Percentiles rank a stretch among this genome's conserved stretches.
Evolutionary conservation across 164 flowering plant species (phyloP).

Genomic region (Vitis riparia): DNA sequence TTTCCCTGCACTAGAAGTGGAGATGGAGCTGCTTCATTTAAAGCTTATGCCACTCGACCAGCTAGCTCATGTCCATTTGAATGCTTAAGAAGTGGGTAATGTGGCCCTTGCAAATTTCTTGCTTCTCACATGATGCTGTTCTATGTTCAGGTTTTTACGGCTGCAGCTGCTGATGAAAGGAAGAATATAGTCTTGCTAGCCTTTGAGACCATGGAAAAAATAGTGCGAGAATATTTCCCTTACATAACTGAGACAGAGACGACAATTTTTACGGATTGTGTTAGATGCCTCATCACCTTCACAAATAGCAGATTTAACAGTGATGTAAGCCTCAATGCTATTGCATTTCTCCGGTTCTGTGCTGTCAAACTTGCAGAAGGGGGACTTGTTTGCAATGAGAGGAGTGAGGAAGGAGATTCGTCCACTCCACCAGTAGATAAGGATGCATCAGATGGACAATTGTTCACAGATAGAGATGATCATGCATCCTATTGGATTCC

Average conservation of each 20-base stretch:
- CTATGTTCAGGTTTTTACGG: constrained; percentile 75
- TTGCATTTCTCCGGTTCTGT: constrained; percentile 97
- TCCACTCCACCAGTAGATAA: constrained; percentile 27
- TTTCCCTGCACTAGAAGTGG: neutral
- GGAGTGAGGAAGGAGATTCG: constrained; percentile 38
- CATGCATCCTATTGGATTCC: constrained; percentile 85
- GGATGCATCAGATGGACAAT: constrained; percentile 40
- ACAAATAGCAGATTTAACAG: constrained; percentile 91
- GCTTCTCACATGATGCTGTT: constrained; percentile 6
- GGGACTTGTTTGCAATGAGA: constrained; percentile 69
- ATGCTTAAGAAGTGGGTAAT: neutral
- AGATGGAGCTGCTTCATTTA: neutral
- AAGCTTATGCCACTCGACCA: neutral
- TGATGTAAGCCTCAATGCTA: constrained; percentile 97
- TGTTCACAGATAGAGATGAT: constrained; percentile 65
- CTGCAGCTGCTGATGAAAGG: constrained; percentile 97
- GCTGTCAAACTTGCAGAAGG: constrained; percentile 98
- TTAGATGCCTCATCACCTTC: constrained; percentile 88
- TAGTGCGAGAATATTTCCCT: constrained; percentile 93
- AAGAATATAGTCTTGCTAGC: constrained; percentile 91
- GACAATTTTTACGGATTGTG: constrained; percentile 92
- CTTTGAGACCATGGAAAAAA: constrained; percentile 97
- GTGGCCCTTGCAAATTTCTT: neutral
- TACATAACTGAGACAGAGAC: constrained; percentile 97
- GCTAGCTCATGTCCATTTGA: neutral